Base-by-base conservation (phyloP, 2,329 filamentous ascomycete genomes). In the Zarea fungicola region DNA sequence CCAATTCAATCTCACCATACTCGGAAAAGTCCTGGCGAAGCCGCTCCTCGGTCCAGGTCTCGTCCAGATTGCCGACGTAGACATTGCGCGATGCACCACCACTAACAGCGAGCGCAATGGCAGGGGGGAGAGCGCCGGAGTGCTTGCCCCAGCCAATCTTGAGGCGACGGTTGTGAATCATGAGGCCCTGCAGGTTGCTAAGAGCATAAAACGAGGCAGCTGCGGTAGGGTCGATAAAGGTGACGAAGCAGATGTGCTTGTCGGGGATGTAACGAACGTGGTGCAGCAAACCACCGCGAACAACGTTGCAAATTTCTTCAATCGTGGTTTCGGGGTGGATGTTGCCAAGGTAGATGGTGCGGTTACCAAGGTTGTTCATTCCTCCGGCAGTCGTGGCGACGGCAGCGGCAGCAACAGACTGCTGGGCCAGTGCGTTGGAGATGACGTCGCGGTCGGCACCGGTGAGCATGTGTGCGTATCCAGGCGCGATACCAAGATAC, bases 111-210 rank as follows among this genome's bases (percentile, higher is more conserved):
- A 99, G 75, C 18, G 93, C 92, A 64, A 99, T 97, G 7, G 93
- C 93, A 18, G 93, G 91, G 32, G 93, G 93, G 22, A 99, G 82
- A 57, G 91, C 92, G 52, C 93, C 93, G 5, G 93, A 99, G 70
- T 99, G 93, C 77, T 99, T 99, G 56, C 93, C 93, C 93, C 93
- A 99, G 56, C 93, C 93, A 65, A 99, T 96, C 80, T 99, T 99
- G 58, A 99, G 76, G 46, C 93, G 85, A 55, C 93, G 83, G 72
- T 99, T 99, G 74, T 99, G 93, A 60, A 99, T 99, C 93, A 99
- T 99, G 56, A 99, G 74, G 21, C 93, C 93, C 66, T 99, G 93
- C 23, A 99, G 76, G 70, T 97, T 97, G 78, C 91, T 96, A 52
- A 99, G 75, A 35, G 93, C 93, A 61, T 96, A 99, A 75, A 99